A percentile compares a stretch with the other conserved stretches of the same genome.
phyloP scores from a whole-genome alignment of 2,329 filamentous ascomycete species.

The Colletotrichum gigasporum region DNA sequence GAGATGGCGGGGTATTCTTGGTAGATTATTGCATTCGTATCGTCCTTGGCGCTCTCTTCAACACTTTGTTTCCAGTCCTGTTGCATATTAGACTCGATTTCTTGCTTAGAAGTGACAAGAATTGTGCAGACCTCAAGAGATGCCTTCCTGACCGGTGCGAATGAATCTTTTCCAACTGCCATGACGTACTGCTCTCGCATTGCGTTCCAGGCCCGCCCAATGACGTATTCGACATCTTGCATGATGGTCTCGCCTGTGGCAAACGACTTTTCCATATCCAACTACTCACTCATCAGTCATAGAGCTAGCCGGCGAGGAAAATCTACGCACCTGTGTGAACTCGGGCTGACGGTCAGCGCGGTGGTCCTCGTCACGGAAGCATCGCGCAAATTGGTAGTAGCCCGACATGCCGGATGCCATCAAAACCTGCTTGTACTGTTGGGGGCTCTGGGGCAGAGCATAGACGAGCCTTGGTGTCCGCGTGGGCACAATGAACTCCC shows the following conservation, averaged over 20 bases:
- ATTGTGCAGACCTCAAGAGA: conserved; percentile 10
- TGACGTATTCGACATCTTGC: conserved; percentile 58
- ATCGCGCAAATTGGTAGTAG: conserved; percentile 94
- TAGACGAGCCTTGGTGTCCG: conserved; percentile 81
- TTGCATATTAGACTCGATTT: not conserved
- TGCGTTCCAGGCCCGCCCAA: conserved; percentile 63
- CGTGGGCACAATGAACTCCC: conserved; percentile 94
- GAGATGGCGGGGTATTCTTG: conserved; percentile 37
- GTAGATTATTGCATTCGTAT: not conserved
- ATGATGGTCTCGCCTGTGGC: conserved; percentile 77
- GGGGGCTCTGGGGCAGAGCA: conserved; percentile 93
- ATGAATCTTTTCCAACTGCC: conserved; percentile 39
- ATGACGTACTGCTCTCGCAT: conserved; percentile 53
- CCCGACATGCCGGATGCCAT: conserved; percentile 87
- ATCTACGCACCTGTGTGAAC: conserved; percentile 79
- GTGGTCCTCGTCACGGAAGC: conserved; percentile 94
- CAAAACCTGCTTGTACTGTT: conserved; percentile 98
- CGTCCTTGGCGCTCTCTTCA: conserved; percentile 20
- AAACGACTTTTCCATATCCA: conserved; percentile 96
- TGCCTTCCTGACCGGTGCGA: conserved; percentile 37
- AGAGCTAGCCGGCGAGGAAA: not conserved
- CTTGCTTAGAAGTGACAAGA: too few species aligned
- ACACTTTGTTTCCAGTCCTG: conserved; percentile 27
- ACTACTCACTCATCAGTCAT: conserved; percentile 52
- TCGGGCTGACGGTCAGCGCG: conserved; percentile 94